Conservation (phyloP, 805 yeast species). For the Starmerella ratchasimensis region DNA sequence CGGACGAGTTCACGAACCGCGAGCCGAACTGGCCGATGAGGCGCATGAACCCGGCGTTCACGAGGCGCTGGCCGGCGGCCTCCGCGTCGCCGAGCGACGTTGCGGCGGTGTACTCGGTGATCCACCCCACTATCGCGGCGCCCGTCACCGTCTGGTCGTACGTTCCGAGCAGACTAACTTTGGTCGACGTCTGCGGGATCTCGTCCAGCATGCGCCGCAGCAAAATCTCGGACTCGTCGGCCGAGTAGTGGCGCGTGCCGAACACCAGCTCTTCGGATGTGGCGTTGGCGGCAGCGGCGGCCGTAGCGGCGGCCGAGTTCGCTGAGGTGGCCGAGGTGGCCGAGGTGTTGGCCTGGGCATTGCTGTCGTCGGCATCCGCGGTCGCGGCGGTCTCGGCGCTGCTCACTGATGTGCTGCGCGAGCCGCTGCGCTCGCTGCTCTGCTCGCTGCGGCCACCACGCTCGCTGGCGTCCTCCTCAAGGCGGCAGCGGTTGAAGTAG, state of each 20-base stretch:
- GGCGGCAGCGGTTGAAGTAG: conserved; percentile 65
- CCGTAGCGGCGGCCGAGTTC: not conserved
- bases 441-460: not conserved
- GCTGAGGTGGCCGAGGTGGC: not conserved
- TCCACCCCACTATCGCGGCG: conserved; percentile 45
- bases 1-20: conserved; percentile 59
- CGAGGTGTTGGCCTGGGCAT: not conserved
- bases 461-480: conserved; percentile 40
- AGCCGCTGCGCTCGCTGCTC: not conserved
- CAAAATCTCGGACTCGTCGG: conserved; percentile 32
- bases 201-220: conserved; percentile 33
- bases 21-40: conserved; percentile 49
- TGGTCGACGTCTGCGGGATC: conserved; percentile 41
- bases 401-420: not conserved
- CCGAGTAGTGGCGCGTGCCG: conserved; percentile 26
- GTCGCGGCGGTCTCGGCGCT: not conserved
- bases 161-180: conserved; percentile 56
- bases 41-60: conserved; percentile 44
- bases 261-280: conserved; percentile 21
- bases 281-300: conserved; percentile 1
- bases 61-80: conserved; percentile 56
- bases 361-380: not conserved
- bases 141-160: conserved; percentile 53
- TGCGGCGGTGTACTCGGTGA: conserved; percentile 35
- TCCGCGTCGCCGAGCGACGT: conserved; percentile 47